Base-by-base conservation (phyloP, 257 asterid genomes). In the Striga asiatica region DNA sequence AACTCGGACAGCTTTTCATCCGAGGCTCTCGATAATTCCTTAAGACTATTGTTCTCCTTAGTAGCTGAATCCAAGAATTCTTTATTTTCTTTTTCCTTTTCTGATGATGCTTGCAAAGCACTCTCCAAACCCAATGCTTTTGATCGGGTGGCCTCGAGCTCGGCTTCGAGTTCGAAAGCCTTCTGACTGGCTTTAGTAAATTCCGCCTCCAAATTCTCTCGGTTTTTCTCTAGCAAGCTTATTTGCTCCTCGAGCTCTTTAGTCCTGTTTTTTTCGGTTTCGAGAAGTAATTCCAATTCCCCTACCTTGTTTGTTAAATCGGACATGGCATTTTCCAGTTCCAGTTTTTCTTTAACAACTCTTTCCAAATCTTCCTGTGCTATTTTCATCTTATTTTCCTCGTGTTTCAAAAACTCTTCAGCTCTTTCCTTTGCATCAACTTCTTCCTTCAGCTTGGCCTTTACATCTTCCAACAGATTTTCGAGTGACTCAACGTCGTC, bases 161-260 rank as follows among this genome's bases (percentile, higher is more conserved):
- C 89, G 3, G 74, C 73, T 67, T 81, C 85, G 18, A 87, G 81
- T 61, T 87, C 95, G 64, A 86, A 71, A 21, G 54, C 76, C 63
- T 62, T 84, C 28, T 78, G 69, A 58, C 64, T 38, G 47, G 69
- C 70, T 64, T 72, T 61, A 62, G 29, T 64, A 6, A 78, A 65
- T 55, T 91, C 89, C 48, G 57, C 80, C 51, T 78, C 92, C 29
- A 69, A 74, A 41, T 55, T 66, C 72, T 39, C 74, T 21, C 65
- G 62, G 64, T 82, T 84, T 59, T 72, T 77, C 46, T 82, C 96
- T 25, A 82, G 68, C 56, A 50, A 55, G 66, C 62, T 71, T 53
- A 80, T 62, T 61, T 82, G 89, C 71, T 82, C 96, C 72, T 91
- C 96, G 45, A 83, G 91, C 79, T 85, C 96, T 81, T 70, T 85